These are phyloP conservation scores for Fallopia convolvulus DNA, from an alignment of 148 eudicot species.

Conservation along the genomic window DNA sequence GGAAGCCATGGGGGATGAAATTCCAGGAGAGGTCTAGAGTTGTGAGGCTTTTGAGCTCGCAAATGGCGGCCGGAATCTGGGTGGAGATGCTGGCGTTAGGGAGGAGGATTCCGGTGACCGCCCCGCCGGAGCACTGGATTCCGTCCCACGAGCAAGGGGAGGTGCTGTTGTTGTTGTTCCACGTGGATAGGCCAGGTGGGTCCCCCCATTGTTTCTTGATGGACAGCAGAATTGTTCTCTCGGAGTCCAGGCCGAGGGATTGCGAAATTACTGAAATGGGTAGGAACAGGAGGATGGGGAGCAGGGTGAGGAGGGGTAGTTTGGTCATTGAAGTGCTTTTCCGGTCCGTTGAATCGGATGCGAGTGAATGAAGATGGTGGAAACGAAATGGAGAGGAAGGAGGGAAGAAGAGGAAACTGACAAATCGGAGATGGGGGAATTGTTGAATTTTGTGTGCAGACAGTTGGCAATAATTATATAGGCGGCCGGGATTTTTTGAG, in stretches of 20 bases:
- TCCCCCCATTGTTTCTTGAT: slow-evolving; percentile 43
- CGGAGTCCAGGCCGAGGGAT: neutral
- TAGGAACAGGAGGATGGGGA: slow-evolving; percentile 25
- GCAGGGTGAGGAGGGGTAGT: neutral
- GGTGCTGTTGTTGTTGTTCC: slow-evolving; percentile 28
- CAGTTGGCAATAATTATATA: too few relatives aligned
- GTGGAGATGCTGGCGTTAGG: slow-evolving; percentile 10
- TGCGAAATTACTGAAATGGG: slow-evolving; percentile 65
- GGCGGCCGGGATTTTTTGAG: too few relatives aligned
- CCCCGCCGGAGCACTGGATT: slow-evolving; percentile 27
- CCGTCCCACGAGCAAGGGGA: slow-evolving; percentile 60
- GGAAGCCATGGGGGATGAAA: slow-evolving; percentile 36
- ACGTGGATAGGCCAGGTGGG: slow-evolving; percentile 31
- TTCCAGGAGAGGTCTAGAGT: slow-evolving; percentile 37
- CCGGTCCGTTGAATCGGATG: too few relatives aligned
- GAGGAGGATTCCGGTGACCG: slow-evolving; percentile 37
- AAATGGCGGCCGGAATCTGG: slow-evolving; percentile 42
- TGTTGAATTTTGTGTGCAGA: too few relatives aligned
- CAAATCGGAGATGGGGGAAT: too few relatives aligned
- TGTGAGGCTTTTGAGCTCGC: slow-evolving; percentile 43
- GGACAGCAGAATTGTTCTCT: slow-evolving; percentile 29
- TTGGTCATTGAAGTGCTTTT: slow-evolving; percentile 15
- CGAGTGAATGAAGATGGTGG: neutral
- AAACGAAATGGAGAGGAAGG: neutral
- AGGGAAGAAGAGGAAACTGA: neutral